Evolutionary conservation across 345 rosid species (phyloP).

Genomic region (Heritiera fomes): DNA sequence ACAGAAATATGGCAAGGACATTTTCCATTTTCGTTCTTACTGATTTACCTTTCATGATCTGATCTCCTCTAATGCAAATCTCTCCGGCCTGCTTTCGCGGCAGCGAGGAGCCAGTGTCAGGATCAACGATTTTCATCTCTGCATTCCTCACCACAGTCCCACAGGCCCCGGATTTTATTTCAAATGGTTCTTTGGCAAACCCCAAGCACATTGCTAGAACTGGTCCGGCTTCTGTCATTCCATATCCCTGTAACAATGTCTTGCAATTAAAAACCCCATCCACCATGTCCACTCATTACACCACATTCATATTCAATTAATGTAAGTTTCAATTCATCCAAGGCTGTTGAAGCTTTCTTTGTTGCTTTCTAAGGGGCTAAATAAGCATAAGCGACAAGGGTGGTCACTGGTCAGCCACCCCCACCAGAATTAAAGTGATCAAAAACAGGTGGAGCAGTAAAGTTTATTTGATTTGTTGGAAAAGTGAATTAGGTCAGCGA

Average conservation of each 20-base stretch:
- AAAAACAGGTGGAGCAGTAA: neutral
- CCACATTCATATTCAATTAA: neutral
- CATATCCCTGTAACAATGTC: conserved; percentile 57
- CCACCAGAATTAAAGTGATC: neutral
- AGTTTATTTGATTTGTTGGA: neutral
- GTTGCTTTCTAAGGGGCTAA: neutral
- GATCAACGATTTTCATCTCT: conserved; percentile 85
- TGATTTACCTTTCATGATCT: conserved; percentile 82
- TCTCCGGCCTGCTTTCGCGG: conserved; percentile 73
- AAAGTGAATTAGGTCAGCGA: neutral
- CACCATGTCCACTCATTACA: neutral
- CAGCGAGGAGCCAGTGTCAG: conserved; percentile 55
- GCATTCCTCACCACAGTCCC: conserved; percentile 89
- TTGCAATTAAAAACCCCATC: neutral
- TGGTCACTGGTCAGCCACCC: neutral
- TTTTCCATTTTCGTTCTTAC: neutral
- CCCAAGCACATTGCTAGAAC: conserved; percentile 76
- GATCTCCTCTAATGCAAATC: conserved; percentile 76
- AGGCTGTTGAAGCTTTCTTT: neutral
- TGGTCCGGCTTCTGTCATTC: conserved; percentile 97
- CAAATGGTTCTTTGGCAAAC: conserved; percentile 72
- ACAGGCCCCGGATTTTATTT: conserved; percentile 75
- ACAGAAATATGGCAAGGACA: neutral
- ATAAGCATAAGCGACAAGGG: neutral
- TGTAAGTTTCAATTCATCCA: neutral